These are phyloP conservation scores for Zygoascus meyerae DNA, from an alignment of 1,139 yeast species.

Conservation along the genomic window DNA sequence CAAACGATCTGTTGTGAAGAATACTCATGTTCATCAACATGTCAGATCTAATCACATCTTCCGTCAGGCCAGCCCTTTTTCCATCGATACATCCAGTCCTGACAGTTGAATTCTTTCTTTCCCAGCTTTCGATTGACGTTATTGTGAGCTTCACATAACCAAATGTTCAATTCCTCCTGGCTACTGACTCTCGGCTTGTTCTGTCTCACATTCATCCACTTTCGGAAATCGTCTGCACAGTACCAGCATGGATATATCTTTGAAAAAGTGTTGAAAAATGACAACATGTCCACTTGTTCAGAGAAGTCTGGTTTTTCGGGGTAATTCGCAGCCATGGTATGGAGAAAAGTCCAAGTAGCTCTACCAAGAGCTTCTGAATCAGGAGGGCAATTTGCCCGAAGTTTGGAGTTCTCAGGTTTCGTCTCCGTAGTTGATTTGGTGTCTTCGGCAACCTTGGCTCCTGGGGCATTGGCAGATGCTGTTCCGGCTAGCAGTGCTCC, in stretches of 20 bases:
- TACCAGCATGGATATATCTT: constrained; percentile 90
- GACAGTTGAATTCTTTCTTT: constrained; percentile 79
- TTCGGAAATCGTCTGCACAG: constrained; percentile 81
- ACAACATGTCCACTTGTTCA: constrained; percentile 66
- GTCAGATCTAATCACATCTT: constrained; percentile 21
- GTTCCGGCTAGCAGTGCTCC: not conserved
- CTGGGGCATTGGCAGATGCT: constrained; percentile 17
- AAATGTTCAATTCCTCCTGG: constrained; percentile 75
- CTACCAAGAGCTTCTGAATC: constrained; percentile 78
- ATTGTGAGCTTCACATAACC: constrained; percentile 96
- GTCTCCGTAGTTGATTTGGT: constrained; percentile 15
- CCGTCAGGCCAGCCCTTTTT: constrained; percentile 40
- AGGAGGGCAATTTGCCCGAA: constrained; percentile 64
- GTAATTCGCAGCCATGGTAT: constrained; percentile 83
- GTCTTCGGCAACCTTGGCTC: constrained; percentile 18
- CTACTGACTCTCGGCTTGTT: constrained; percentile 62
- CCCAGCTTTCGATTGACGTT: constrained; percentile 80
- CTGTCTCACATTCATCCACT: constrained; percentile 45
- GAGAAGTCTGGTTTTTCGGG: constrained; percentile 60
- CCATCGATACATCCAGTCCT: constrained; percentile 92
- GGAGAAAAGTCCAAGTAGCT: constrained; percentile 89
- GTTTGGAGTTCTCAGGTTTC: constrained; percentile 21
- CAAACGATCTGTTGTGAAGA: no score
- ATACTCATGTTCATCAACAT: no score
- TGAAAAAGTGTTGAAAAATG: constrained; percentile 66